These are phyloP conservation scores for Geotrichum candidum DNA, from an alignment of 1,139 yeast genomes.

Conservation along the genomic window DNA sequence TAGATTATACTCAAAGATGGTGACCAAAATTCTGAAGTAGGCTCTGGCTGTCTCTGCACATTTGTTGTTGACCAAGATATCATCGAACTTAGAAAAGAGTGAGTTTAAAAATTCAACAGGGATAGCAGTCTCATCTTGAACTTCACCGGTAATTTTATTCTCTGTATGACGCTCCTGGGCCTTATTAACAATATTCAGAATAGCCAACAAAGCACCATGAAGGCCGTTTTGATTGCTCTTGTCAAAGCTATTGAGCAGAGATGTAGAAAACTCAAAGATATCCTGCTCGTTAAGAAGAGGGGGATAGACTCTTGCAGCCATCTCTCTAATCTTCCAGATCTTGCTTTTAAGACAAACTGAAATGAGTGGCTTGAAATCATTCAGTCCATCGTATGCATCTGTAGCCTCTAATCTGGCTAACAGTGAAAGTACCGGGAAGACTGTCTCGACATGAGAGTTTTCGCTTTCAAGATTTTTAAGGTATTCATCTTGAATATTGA, in stretches of 20 bases:
- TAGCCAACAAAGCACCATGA: constrained; percentile 56
- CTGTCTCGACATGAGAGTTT: constrained; percentile 42
- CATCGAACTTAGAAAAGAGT: constrained; percentile 23
- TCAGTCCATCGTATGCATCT: constrained; percentile 47
- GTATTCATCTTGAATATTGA: constrained; percentile 41
- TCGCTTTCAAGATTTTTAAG: constrained; percentile 28
- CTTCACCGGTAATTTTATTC: constrained; percentile 1
- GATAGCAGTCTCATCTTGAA: constrained; percentile 4
- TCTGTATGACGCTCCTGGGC: constrained; percentile 11
- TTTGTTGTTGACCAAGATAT: constrained; percentile 30
- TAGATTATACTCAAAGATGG: constrained; percentile 4
- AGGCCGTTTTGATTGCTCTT: constrained; percentile 39
- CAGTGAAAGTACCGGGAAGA: constrained; percentile 71
- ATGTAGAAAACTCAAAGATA: constrained; percentile 24
- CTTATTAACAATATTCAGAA: constrained; percentile 20
- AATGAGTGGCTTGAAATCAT: constrained; percentile 46
- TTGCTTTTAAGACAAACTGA: constrained; percentile 44
- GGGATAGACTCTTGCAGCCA: constrained; percentile 69
- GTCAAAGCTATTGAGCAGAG: constrained; percentile 19
- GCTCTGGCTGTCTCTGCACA: constrained; percentile 37
- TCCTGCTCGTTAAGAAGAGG: constrained; percentile 40
- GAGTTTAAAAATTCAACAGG: constrained; percentile 17
- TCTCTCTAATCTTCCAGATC: constrained; percentile 80
- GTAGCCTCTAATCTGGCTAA: constrained; percentile 62
- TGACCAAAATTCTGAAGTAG: constrained; percentile 34